Percentiles rank a stretch among this genome's conserved stretches.
These are phyloP conservation scores for Capronia americana DNA, from an alignment of 2,329 filamentous ascomycete species.

Conservation along the genomic window DNA sequence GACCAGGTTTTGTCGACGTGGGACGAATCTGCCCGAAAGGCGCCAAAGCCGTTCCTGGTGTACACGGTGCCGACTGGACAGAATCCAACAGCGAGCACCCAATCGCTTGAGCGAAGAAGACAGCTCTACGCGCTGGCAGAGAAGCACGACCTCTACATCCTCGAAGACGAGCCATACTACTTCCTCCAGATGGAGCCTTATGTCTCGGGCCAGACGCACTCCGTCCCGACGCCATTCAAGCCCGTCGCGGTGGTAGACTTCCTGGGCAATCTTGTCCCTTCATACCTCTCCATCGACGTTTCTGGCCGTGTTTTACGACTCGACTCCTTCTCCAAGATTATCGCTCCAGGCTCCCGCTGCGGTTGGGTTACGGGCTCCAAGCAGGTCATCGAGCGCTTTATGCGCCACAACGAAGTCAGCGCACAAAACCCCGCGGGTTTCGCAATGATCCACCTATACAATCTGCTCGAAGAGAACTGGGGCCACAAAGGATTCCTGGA, in stretches of 20 bases:
- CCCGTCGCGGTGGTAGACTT: slow-evolving; percentile 70
- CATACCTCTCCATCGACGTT: slow-evolving; percentile 77
- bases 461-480: slow-evolving; percentile 92
- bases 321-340: slow-evolving; percentile 92
- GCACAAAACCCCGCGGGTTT: slow-evolving; percentile 87
- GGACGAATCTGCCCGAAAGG: slow-evolving; percentile 63
- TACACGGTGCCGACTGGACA: slow-evolving; percentile 82
- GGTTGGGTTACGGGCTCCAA: slow-evolving; percentile 91
- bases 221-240: slow-evolving; percentile 58
- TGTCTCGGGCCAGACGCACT: slow-evolving; percentile 50
- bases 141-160: slow-evolving; percentile 83
- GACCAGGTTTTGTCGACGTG: slow-evolving; percentile 70
- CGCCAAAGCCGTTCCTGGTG: slow-evolving; percentile 69
- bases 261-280: slow-evolving; percentile 73
- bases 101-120: slow-evolving; percentile 68
- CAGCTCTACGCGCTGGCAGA: slow-evolving; percentile 79
- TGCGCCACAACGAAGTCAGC: slow-evolving; percentile 80
- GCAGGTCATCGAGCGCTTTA: slow-evolving; percentile 82
- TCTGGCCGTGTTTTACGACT: slow-evolving; percentile 89
- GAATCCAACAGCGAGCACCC: slow-evolving; percentile 89
- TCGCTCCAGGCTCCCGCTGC: slow-evolving; percentile 78
- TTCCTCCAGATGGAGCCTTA: slow-evolving; percentile 86
- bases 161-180: slow-evolving; percentile 95
- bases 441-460: slow-evolving; percentile 82
- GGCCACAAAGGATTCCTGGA: slow-evolving; percentile 87